Conservation (phyloP, 148 eudicot genomes). For the Rhododendron mucronatum region DNA sequence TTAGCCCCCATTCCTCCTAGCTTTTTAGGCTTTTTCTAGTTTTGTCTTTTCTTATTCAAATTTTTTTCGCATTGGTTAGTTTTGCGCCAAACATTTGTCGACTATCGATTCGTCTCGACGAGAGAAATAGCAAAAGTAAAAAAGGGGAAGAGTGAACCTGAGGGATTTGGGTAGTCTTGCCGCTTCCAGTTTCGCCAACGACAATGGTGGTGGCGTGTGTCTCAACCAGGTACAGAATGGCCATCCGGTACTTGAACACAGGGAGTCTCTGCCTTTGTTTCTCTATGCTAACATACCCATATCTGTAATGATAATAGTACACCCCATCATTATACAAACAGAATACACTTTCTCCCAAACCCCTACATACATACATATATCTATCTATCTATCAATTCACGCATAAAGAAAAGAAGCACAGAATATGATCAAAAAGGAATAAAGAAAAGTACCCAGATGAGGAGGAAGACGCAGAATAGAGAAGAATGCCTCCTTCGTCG, state of each 20-base stretch:
- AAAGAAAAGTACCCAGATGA: conserved; percentile 32
- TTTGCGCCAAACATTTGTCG: no score
- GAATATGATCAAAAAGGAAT: neutral
- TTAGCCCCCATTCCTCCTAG: no score
- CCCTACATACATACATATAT: neutral
- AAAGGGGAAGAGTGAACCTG: conserved; percentile 38
- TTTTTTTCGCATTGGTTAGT: no score
- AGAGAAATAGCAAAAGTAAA: no score
- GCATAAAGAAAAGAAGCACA: neutral
- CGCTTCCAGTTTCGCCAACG: conserved; percentile 94
- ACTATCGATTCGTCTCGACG: no score
- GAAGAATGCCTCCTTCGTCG: conserved; percentile 80
- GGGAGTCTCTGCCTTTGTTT: conserved; percentile 81
- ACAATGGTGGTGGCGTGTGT: conserved; percentile 70
- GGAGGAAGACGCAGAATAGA: conserved; percentile 51
- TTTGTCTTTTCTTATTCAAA: no score
- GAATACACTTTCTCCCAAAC: neutral
- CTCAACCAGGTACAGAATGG: conserved; percentile 81
- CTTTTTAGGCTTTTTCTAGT: no score
- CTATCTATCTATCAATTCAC: neutral
- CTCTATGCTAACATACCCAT: conserved; percentile 54
- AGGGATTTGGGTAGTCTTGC: conserved; percentile 96
- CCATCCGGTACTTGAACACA: conserved; percentile 57
- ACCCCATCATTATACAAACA: neutral
- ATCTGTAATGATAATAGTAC: conserved; percentile 17